Evolutionary conservation across 345 rosid species (phyloP).

Genomic region (Hibiscus trionum): DNA sequence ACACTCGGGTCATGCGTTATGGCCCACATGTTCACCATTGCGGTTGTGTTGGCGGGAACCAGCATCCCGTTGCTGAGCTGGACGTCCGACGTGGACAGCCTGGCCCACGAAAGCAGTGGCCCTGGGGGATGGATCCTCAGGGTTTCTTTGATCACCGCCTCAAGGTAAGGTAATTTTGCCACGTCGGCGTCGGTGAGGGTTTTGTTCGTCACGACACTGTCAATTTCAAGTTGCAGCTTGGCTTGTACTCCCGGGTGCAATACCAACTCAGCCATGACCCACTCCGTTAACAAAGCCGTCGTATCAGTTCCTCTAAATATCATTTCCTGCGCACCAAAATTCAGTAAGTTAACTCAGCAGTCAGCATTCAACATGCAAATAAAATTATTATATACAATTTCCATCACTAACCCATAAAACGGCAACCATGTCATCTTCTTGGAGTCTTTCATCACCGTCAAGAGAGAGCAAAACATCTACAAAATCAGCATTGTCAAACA

Average conservation of each 20-base stretch:
- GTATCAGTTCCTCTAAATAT: slow-evolving; percentile 90
- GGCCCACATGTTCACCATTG: slow-evolving; percentile 99
- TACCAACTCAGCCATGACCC: slow-evolving; percentile 81
- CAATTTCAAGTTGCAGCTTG: slow-evolving; percentile 42
- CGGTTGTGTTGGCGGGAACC: slow-evolving; percentile 69
- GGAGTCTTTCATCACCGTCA: slow-evolving; percentile 64
- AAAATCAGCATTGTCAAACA: slow-evolving; percentile 42
- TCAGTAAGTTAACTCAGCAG: neutral
- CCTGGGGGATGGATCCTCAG: slow-evolving; percentile 87
- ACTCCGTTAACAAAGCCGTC: slow-evolving; percentile 80
- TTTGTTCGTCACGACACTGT: slow-evolving; percentile 1
- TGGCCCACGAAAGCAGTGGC: slow-evolving; percentile 87
- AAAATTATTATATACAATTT: neutral
- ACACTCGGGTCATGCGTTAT: slow-evolving; percentile 61
- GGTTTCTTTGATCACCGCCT: slow-evolving; percentile 68
- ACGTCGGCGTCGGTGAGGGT: slow-evolving; percentile 41
- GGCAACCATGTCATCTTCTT: slow-evolving; percentile 81
- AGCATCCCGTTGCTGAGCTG: slow-evolving; percentile 72
- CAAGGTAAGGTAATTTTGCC: slow-evolving; percentile 58
- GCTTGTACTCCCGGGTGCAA: slow-evolving; percentile 52
- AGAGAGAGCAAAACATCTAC: slow-evolving; percentile 72
- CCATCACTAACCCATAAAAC: slow-evolving; percentile 66
- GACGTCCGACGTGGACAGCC: slow-evolving; percentile 75
- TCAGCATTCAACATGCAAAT: neutral
- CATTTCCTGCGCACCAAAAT: slow-evolving; percentile 53